phyloP scores from a whole-genome alignment of 1,284 basidiomycete genomes.

The Leccinum variabile region DNA sequence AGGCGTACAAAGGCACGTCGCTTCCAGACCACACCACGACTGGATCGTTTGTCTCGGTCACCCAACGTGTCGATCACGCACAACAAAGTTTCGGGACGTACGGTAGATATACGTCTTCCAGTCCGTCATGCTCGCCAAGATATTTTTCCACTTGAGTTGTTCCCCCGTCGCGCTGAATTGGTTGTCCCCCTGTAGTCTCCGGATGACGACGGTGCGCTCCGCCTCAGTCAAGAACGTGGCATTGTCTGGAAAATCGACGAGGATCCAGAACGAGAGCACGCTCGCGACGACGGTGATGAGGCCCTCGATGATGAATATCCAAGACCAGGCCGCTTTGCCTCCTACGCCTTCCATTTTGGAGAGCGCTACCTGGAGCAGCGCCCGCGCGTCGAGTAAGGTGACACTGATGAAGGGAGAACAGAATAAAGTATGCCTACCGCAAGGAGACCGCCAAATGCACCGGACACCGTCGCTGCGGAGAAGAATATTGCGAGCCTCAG shows the following conservation, averaged over 20 bases:
- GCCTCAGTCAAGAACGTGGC: conserved; percentile 72
- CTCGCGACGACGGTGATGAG: conserved; percentile 68
- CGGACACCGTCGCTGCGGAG: conserved; percentile 70
- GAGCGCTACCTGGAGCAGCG: conserved; percentile 52
- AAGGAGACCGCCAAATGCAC: conserved; percentile 69
- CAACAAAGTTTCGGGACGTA: too few relatives aligned
- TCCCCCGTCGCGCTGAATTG: too few relatives aligned
- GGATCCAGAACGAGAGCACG: conserved; percentile 68
- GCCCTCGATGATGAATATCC: conserved; percentile 75
- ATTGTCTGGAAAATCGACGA: conserved; percentile 80
- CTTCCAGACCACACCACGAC: conserved; percentile 56
- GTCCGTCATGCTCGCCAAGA: too few relatives aligned
- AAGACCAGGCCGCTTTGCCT: conserved; percentile 63
- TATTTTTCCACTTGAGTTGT: too few relatives aligned
- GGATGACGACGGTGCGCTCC: conserved; percentile 68
- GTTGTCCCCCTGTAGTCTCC: conserved; percentile 66
- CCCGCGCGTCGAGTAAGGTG: background rate
- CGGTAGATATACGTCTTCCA: too few relatives aligned
- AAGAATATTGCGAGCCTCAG: conserved; percentile 69
- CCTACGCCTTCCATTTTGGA: conserved; percentile 68
- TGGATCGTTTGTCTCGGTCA: conserved; percentile 23
- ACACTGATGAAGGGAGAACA: background rate
- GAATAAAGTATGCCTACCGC: conserved; percentile 44
- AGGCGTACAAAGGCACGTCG: conserved; percentile 70
- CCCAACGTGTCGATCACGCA: background rate